A percentile compares a stretch with the other conserved stretches of the same genome.
Evolutionary conservation across 352 stramenopile species (phyloP).

Genomic region (Phytophthora megakarya): DNA sequence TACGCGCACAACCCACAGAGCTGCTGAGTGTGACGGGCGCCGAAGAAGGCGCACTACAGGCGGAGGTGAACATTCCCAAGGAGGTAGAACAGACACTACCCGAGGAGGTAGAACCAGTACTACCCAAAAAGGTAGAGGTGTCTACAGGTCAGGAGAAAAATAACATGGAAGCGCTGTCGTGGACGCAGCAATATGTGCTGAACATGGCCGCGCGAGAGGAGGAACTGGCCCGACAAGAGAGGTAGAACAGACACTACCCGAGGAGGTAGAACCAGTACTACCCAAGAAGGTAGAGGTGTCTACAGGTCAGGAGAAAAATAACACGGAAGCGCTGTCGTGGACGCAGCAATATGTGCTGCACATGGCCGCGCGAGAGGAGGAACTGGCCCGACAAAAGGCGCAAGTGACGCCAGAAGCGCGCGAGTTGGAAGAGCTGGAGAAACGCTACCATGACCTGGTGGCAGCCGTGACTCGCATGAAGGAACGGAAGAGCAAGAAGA

Average conservation of each 20-base stretch:
- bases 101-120: slow-evolving; percentile 5
- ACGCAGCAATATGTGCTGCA: slow-evolving; percentile 76
- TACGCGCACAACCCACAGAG: slow-evolving; percentile 42
- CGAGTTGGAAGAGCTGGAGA: slow-evolving; percentile 53
- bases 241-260: no score
- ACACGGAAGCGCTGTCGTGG: slow-evolving; percentile 59
- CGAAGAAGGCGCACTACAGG: slow-evolving; percentile 36
- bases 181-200: slow-evolving; percentile 79
- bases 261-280: slow-evolving; percentile 6
- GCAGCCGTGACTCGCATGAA: slow-evolving; percentile 45
- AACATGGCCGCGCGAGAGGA: slow-evolving; percentile 56
- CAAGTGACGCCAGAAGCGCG: slow-evolving; percentile 46
- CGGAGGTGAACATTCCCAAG: slow-evolving; percentile 33
- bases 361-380: slow-evolving; percentile 53
- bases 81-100: not conserved
- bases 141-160: slow-evolving; percentile 14
- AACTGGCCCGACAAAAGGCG: slow-evolving; percentile 41
- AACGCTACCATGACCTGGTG: slow-evolving; percentile 46
- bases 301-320: slow-evolving; percentile 13
- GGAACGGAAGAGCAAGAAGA: slow-evolving; percentile 66
- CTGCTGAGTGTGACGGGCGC: slow-evolving; percentile 10
- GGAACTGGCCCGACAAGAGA: slow-evolving; percentile 41
- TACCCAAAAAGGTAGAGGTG: slow-evolving; percentile 2
- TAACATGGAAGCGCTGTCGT: slow-evolving; percentile 52
- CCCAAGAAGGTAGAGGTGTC: not conserved